Base-by-base conservation (phyloP, 495 filamentous ascomycete genomes). In the Annulohypoxylon bovei region DNA sequence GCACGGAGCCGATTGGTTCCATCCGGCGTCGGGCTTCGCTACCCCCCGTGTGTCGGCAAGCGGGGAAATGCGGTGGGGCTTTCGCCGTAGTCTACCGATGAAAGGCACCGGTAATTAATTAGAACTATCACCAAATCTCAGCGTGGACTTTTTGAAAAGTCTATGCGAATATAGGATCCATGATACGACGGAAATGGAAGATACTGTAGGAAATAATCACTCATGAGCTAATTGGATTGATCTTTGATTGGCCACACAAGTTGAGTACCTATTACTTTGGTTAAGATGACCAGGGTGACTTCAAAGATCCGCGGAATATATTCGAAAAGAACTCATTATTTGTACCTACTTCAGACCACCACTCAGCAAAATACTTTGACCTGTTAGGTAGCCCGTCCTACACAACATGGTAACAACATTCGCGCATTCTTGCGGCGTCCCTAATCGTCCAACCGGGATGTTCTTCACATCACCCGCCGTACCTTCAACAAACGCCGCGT, bases 361-460 rank as follows among this genome's bases (percentile, higher is more conserved):
- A 40, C 82, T 88, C 70, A 87, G 70, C 73, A 87, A 71, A 46
- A 89, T 81, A 65, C 85, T 88, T 76, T 88, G 87, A 14, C 84
- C 88, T 4, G 91, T 93, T 79, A 91, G 82, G 71, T 92, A 93
- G 4, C 89, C 91, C 12, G 89, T 92, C 64, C 80, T 86, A 58
- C 86, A 86, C 57, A 91, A 79, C 89, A 91, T 90, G 1, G 81
- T 82, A 14, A 93, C 89, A 33, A 87, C 85, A 78, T 90, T 89
- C 0, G 88, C 89, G 40, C 88, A 85, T 78, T 93, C 90, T 40
- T 88, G 82, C 4, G 90, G 88, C n/a, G 77, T 82, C 1, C 91
- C 91, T 18, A 92, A 75, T 40, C 90, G 77, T 5, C 86, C 84
- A 6, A 92, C 76, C 0, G 91, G 91, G 54, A 92, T 90, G 74